These are phyloP conservation scores for Mortierella sp. DNA, from an alignment of 371 early-diverging fungal species.

Conservation along the genomic window DNA sequence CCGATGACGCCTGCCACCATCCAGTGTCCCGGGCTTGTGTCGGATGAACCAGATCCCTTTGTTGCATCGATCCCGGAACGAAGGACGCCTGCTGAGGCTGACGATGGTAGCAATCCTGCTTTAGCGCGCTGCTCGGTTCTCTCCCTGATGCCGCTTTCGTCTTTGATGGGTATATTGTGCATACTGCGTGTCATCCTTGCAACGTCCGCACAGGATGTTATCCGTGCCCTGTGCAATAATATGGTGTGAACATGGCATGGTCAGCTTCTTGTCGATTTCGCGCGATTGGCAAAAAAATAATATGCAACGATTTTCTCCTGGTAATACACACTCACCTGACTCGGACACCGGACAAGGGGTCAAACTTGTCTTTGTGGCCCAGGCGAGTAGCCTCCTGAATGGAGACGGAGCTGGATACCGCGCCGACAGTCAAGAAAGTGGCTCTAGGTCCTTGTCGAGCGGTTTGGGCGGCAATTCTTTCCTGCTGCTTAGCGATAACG, in stretches of 20 bases:
- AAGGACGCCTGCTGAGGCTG: background rate
- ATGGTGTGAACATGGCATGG: background rate
- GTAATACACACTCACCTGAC: background rate
- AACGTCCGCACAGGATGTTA: constrained; percentile 13
- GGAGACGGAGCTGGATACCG: background rate
- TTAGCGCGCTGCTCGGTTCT: constrained; percentile 8
- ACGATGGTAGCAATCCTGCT: constrained; percentile 18
- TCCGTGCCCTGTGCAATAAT: constrained; percentile 25
- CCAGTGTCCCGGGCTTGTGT: constrained; percentile 19
- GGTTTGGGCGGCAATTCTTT: background rate
- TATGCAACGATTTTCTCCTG: background rate
- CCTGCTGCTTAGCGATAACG: background rate
- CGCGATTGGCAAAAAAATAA: background rate
- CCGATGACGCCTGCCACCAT: constrained; percentile 47
- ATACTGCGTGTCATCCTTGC: constrained; percentile 28
- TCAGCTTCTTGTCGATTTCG: background rate
- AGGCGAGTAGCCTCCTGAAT: background rate
- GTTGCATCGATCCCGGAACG: background rate
- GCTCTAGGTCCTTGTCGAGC: background rate
- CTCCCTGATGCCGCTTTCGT: constrained; percentile 28
- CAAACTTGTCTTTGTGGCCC: background rate
- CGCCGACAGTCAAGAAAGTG: background rate
- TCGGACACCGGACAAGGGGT: background rate
- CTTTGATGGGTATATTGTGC: constrained; percentile 32
- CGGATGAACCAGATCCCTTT: background rate